Evolutionary conservation across 2,329 filamentous ascomycete species (phyloP).

Genomic region (Cephalotrichum gorgonifer): DNA sequence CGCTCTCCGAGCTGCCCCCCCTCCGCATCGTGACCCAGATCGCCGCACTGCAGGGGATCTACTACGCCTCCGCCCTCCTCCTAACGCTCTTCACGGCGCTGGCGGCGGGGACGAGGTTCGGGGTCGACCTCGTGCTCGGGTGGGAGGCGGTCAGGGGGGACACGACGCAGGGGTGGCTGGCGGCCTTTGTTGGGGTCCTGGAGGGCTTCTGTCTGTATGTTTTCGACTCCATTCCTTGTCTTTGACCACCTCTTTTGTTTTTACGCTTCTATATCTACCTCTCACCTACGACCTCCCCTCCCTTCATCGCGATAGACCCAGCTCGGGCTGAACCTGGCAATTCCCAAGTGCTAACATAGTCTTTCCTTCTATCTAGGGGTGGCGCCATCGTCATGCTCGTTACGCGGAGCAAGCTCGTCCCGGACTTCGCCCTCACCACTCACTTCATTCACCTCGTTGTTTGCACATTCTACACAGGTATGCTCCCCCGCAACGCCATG

Average conservation of each 20-base stretch:
- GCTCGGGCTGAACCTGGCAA: not conserved
- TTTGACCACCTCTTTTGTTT: not conserved
- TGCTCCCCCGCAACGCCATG: slow-evolving; percentile 64
- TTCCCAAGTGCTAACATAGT: not conserved
- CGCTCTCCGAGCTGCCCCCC: slow-evolving; percentile 50
- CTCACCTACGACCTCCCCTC: not conserved
- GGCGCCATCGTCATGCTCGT: slow-evolving; percentile 77
- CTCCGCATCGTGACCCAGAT: slow-evolving; percentile 51
- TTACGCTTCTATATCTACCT: too few relatives aligned
- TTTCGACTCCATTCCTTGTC: slow-evolving; percentile 1
- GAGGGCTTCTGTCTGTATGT: slow-evolving; percentile 42
- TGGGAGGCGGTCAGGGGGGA: slow-evolving; percentile 50
- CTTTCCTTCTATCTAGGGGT: slow-evolving; percentile 45
- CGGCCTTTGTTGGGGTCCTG: slow-evolving; percentile 47
- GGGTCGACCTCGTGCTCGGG: slow-evolving; percentile 42
- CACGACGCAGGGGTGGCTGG: slow-evolving; percentile 51
- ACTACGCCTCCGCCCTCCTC: slow-evolving; percentile 39
- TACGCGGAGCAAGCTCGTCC: slow-evolving; percentile 83
- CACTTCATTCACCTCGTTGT: slow-evolving; percentile 73
- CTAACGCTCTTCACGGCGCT: slow-evolving; percentile 49
- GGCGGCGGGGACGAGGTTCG: slow-evolving; percentile 45
- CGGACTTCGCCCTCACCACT: slow-evolving; percentile 86
- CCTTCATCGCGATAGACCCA: not conserved
- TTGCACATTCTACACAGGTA: slow-evolving; percentile 67
- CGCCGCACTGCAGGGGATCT: slow-evolving; percentile 42